phyloP scores from a whole-genome alignment of 768 basidiomycete species.

The Lyophyllum shimeji region DNA sequence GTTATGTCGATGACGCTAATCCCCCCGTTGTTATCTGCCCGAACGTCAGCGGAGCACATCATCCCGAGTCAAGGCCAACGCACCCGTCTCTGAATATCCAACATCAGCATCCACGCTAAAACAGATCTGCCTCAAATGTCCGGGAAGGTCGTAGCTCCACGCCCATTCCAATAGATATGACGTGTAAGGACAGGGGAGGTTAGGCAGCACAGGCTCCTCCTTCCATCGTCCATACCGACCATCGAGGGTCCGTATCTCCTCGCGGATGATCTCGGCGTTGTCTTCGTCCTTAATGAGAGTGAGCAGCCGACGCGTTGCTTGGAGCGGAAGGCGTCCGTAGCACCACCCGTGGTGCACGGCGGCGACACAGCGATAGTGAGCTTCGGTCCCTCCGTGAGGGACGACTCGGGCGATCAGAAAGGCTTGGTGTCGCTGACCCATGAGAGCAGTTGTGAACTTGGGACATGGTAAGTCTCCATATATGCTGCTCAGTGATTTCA shows the following conservation, averaged over 20 bases:
- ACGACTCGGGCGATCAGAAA: conserved; percentile 37
- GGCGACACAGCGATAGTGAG: conserved; percentile 40
- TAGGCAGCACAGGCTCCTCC: conserved; percentile 14
- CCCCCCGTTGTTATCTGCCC: conserved; percentile 33
- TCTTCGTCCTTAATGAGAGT: conserved; percentile 31
- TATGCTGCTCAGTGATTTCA: no score
- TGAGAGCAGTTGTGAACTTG: no score
- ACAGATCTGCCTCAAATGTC: conserved; percentile 15
- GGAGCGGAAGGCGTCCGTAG: conserved; percentile 32
- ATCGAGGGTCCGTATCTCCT: conserved; percentile 31
- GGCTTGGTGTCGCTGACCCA: conserved; percentile 24
- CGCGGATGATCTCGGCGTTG: conserved; percentile 34
- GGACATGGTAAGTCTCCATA: no score
- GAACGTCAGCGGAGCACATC: conserved; percentile 26
- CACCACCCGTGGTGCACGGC: conserved; percentile 41
- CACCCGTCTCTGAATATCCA: conserved; percentile 20
- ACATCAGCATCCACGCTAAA: conserved; percentile 23
- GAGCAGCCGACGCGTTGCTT: conserved; percentile 30
- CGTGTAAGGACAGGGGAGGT: conserved; percentile 32
- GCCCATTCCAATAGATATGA: conserved; percentile 28
- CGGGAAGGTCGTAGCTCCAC: conserved; percentile 23
- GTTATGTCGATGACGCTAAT: conserved; percentile 35
- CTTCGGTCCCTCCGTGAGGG: conserved; percentile 17
- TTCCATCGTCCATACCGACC: conserved; percentile 25
- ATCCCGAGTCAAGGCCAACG: background rate